Percentiles rank a stretch among this genome's conserved stretches.
Conservation (phyloP, 2,329 filamentous ascomycete species). For the Fusarium fujikuroi region DNA sequence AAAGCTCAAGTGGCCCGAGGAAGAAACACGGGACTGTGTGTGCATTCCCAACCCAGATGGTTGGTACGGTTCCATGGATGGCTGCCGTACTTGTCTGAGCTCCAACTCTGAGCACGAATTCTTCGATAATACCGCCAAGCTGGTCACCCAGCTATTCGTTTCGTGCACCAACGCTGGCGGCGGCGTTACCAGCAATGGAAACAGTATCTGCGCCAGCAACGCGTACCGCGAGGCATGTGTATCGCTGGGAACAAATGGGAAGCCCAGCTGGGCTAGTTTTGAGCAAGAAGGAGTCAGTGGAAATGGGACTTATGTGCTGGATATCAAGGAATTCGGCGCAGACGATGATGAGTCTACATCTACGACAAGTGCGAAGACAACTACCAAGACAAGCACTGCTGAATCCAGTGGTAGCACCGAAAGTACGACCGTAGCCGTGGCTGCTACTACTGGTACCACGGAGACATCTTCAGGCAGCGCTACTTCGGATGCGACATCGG, state of each 20-base stretch:
- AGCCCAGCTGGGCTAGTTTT: conserved; percentile 27
- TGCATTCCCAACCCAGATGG: conserved; percentile 35
- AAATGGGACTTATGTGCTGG: conserved; percentile 22
- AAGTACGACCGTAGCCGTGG: neutral
- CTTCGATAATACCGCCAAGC: conserved; percentile 29
- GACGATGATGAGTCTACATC: conserved; percentile 15
- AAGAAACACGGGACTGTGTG: conserved; percentile 22
- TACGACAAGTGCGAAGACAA: neutral
- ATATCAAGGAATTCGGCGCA: conserved; percentile 19
- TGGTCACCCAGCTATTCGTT: conserved; percentile 38
- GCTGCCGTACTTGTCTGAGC: conserved; percentile 33
- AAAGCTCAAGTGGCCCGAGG: conserved; percentile 27
- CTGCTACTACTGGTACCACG: neutral
- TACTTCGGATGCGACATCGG: neutral
- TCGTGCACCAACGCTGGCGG: conserved; percentile 35
- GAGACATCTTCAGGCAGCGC: neutral
- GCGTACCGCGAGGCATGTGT: conserved; percentile 27
- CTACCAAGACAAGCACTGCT: conserved; percentile 4
- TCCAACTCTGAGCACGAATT: conserved; percentile 20
- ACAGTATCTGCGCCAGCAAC: conserved; percentile 32
- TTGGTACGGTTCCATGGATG: conserved; percentile 38
- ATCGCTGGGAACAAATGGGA: conserved; percentile 16
- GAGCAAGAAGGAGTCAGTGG: conserved; percentile 5
- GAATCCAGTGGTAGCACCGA: neutral
- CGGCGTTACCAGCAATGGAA: conserved; percentile 29